Evolutionary conservation across 169 alveolate genomes (phyloP).

Genomic region (Plasmodium yoelii): DNA sequence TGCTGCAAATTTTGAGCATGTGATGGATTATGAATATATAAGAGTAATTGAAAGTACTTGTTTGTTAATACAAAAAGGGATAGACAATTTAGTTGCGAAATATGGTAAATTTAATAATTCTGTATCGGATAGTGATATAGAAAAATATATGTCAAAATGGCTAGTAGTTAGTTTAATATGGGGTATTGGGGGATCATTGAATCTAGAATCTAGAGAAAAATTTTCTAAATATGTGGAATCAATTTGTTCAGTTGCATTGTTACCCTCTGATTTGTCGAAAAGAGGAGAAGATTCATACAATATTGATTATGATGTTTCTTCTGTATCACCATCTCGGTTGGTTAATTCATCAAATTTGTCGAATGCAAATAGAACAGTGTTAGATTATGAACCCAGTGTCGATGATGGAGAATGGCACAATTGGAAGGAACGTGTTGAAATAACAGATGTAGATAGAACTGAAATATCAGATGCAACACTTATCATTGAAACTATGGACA

Average conservation of each 20-base stretch:
- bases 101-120: constrained; percentile 45
- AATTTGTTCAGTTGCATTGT: constrained; percentile 75
- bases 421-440: constrained; percentile 95
- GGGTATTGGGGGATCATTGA: constrained; percentile 96
- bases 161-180: constrained; percentile 90
- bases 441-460: constrained; percentile 85
- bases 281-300: constrained; percentile 4
- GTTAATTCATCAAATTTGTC: not conserved
- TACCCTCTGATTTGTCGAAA: constrained; percentile 77
- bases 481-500: constrained; percentile 97
- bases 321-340: too few relatives aligned
- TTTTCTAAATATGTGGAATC: constrained; percentile 88
- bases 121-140: constrained; percentile 65
- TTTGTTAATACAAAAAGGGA: constrained; percentile 47
- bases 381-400: constrained; percentile 94
- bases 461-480: constrained; percentile 95
- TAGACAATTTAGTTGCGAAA: constrained; percentile 65
- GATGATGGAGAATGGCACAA: constrained; percentile 95
- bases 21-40: constrained; percentile 76
- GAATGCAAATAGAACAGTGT: constrained; percentile 81
- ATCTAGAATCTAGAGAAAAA: constrained; percentile 88
- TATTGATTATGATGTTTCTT: too few relatives aligned
- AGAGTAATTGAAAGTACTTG: constrained; percentile 75
- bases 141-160: constrained; percentile 89
- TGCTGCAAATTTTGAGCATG: constrained; percentile 56